Evolutionary conservation across 2,329 filamentous ascomycete species (phyloP).

Genomic region (Fusarium aywerte): DNA sequence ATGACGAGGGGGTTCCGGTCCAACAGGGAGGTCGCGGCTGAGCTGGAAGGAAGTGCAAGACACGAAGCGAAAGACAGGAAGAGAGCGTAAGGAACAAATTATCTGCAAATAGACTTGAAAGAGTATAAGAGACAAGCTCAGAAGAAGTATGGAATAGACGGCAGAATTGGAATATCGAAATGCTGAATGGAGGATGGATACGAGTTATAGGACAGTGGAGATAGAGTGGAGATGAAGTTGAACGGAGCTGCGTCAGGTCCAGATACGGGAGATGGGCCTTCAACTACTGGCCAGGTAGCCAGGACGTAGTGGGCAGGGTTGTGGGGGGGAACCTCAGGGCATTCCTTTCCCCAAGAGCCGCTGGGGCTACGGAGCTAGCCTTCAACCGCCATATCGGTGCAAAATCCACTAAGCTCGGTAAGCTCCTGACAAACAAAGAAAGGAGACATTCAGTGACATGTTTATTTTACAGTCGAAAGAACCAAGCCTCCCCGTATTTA

Average conservation of each 20-base stretch:
- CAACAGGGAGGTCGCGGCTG: conserved; percentile 29
- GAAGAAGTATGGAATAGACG: conserved; percentile 6
- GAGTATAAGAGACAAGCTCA: conserved; percentile 8
- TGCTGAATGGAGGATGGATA: conserved; percentile 25
- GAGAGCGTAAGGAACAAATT: background rate
- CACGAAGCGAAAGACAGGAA: background rate
- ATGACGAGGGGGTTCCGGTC: conserved; percentile 49
- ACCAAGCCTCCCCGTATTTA: background rate
- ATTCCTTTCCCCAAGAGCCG: conserved; percentile 35
- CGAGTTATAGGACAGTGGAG: conserved; percentile 31
- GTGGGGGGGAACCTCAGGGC: conserved; percentile 30
- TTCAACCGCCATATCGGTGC: background rate
- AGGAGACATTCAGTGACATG: background rate
- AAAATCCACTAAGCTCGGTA: background rate
- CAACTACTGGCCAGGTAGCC: conserved; percentile 24
- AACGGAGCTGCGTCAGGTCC: conserved; percentile 32
- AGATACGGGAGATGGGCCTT: conserved; percentile 28
- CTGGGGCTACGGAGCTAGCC: background rate
- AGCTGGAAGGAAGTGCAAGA: conserved; percentile 1
- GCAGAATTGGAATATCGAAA: conserved; percentile 21
- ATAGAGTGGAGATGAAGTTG: conserved; percentile 27
- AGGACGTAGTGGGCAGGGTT: conserved; percentile 23
- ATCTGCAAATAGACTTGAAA: background rate
- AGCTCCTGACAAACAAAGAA: background rate
- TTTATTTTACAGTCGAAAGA: background rate